Evolutionary conservation across 2,329 filamentous ascomycete genomes (phyloP).

Genomic region (Talaromyces sp.): DNA sequence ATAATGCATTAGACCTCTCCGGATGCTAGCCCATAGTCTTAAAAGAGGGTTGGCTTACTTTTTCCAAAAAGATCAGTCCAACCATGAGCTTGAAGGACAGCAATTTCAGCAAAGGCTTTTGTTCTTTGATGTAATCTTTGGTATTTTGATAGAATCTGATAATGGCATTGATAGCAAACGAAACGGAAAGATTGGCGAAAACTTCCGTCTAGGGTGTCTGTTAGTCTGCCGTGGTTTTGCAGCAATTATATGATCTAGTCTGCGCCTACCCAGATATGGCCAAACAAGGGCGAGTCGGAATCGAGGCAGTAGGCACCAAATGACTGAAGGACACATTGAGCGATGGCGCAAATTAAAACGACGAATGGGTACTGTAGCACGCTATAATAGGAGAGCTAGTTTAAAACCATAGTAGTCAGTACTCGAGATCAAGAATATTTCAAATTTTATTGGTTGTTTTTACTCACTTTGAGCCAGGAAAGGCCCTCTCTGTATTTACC

Average conservation of each 20-base stretch:
- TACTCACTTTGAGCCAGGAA: neutral
- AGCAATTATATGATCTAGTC: too few relatives aligned
- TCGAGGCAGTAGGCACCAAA: neutral
- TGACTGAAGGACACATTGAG: neutral
- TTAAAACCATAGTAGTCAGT: neutral
- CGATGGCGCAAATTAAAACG: neutral
- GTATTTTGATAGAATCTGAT: slow-evolving; percentile 2
- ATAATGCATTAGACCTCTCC: neutral
- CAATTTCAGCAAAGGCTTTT: slow-evolving; percentile 1
- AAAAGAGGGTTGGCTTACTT: neutral
- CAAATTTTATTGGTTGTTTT: neutral
- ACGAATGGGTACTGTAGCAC: slow-evolving; percentile 1
- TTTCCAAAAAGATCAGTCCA: slow-evolving; percentile 1
- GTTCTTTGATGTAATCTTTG: slow-evolving; percentile 4
- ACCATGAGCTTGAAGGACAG: slow-evolving; percentile 4
- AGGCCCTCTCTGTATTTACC: slow-evolving; percentile 1
- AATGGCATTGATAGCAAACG: neutral
- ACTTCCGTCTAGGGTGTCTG: neutral
- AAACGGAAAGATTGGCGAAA: slow-evolving; percentile 1
- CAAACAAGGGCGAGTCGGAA: neutral
- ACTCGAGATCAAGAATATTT: neutral
- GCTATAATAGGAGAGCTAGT: slow-evolving; percentile 1
- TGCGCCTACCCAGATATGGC: slow-evolving; percentile 2
- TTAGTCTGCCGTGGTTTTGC: neutral
- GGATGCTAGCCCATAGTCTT: neutral